Evolutionary conservation across 176 grass and related monocot genomes (phyloP), one percentile per base, ranked within the genome.

Genomic region (Avena atlantica): DNA sequence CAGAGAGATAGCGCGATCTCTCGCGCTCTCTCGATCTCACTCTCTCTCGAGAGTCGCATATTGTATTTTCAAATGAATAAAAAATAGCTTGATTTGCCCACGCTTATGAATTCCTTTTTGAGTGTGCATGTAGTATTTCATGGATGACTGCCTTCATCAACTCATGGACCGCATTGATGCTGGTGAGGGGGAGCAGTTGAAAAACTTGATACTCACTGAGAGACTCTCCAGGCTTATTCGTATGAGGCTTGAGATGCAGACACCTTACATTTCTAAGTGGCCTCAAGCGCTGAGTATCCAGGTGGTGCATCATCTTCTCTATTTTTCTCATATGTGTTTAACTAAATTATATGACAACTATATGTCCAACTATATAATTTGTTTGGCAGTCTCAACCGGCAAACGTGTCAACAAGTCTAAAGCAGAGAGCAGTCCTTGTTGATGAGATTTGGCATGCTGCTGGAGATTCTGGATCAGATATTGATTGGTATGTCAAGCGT

Each of bases 391-490:
- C 95, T 19, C 93, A 95, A 92, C 95, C 95, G 79, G 58, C 86
- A 83, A 95, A 98, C n/a, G 57, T 98, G 48, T 78, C 91, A 20
- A 96, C 91, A 76, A 99, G 94, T 84, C 91, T 99, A 78, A 99
- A 96, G 85, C 97, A 99, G 84, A 87, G 97, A 81, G 97, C 94
- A 51, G 73, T 90, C 53, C 85, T 99, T 58, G 94, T 94, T 65
- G 97, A 99, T 86, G 97, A 94, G 83, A 96, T 99, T 78, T 99
- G 97, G 97, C 94, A 96, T 94, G 90, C 85, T 71, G 94, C 90
- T 83, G 90, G 97, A 75, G 94, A 96, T 88, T 65, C 80, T 81
- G 97, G 89, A 17, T 94, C 94, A 60, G 91, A 99, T 86, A 85
- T 99, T 45, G 94, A 99, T 87, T 99, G 97, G 97, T 99, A 99